A percentile compares a stretch with the other conserved stretches of the same genome.
Evolutionary conservation across 2,329 filamentous ascomycete species (phyloP).

Genomic region (Fusarium gaditjirri): DNA sequence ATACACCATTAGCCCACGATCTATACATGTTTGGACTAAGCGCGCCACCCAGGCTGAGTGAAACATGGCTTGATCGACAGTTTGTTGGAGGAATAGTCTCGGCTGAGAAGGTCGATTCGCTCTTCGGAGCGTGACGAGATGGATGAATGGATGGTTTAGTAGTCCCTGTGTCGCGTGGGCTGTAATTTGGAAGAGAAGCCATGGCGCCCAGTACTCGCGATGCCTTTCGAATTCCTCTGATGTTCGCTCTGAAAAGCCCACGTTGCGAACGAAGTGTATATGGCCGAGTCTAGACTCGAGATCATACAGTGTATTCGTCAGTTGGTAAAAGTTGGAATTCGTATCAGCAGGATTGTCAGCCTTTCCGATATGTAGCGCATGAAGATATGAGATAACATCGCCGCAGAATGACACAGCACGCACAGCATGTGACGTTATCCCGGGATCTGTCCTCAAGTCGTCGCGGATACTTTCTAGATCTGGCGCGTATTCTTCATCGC

Average conservation of each 20-base stretch:
- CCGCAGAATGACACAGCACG: conserved; percentile 30
- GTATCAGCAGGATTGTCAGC: conserved; percentile 31
- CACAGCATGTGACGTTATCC: conserved; percentile 32
- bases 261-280: conserved; percentile 38
- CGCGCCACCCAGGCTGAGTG: conserved; percentile 38
- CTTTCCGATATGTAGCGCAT: conserved; percentile 27
- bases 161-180: conserved; percentile 33
- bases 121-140: conserved; percentile 28
- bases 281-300: conserved; percentile 22
- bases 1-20: conserved; percentile 26
- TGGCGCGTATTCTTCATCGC: conserved; percentile 28
- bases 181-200: conserved; percentile 35
- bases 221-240: conserved; percentile 24
- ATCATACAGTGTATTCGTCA: conserved; percentile 36
- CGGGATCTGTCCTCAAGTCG: conserved; percentile 12
- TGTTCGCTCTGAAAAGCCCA: conserved; percentile 34
- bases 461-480: conserved; percentile 34
- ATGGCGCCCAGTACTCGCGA: conserved; percentile 38
- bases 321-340: conserved; percentile 34
- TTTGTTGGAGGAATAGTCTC: conserved; percentile 30
- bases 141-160: conserved; percentile 38
- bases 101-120: conserved; percentile 27
- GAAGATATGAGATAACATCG: conserved; percentile 32
- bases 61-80: conserved; percentile 40
- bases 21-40: conserved; percentile 36